These are phyloP conservation scores for Aspergillus fijiensis DNA, from an alignment of 2,329 filamentous ascomycete species.

Conservation along the genomic window DNA sequence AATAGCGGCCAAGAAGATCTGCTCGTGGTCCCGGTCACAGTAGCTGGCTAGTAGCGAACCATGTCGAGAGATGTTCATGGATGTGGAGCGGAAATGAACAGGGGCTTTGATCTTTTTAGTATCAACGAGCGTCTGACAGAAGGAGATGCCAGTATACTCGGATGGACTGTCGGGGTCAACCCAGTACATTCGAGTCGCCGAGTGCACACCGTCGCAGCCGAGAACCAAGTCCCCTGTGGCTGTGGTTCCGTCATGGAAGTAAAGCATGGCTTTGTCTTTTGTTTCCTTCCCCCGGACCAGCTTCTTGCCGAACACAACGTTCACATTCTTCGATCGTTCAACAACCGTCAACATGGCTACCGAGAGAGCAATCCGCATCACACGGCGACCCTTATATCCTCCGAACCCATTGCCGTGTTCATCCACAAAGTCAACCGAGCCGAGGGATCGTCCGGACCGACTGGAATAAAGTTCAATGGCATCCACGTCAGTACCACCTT, in stretches of 20 bases:
- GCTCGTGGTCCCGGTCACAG: constrained; percentile 31
- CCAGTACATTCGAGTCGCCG: constrained; percentile 34
- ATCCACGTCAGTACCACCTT: constrained; percentile 42
- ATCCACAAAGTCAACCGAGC: constrained; percentile 41
- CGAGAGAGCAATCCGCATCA: constrained; percentile 44
- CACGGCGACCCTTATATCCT: constrained; percentile 42
- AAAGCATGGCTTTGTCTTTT: constrained; percentile 30
- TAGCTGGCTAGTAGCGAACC: constrained; percentile 39
- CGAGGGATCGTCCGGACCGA: constrained; percentile 40
- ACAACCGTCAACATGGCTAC: constrained; percentile 42
- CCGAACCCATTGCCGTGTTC: constrained; percentile 38
- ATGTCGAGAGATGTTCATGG: constrained; percentile 38
- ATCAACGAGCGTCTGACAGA: constrained; percentile 37
- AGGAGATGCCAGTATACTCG: constrained; percentile 43
- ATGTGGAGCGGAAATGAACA: constrained; percentile 41
- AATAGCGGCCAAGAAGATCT: constrained; percentile 40
- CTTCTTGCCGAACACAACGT: constrained; percentile 46
- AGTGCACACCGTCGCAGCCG: constrained; percentile 45
- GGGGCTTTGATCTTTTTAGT: constrained; percentile 13
- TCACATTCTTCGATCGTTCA: constrained; percentile 36
- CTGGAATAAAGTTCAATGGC: constrained; percentile 43
- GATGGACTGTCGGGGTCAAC: constrained; percentile 36
- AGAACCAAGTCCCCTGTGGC: constrained; percentile 38
- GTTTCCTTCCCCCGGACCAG: constrained; percentile 38
- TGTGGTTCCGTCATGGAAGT: constrained; percentile 39